Evolutionary conservation across 805 yeast species (phyloP).

Genomic region (Metschnikowia amazonensis): DNA sequence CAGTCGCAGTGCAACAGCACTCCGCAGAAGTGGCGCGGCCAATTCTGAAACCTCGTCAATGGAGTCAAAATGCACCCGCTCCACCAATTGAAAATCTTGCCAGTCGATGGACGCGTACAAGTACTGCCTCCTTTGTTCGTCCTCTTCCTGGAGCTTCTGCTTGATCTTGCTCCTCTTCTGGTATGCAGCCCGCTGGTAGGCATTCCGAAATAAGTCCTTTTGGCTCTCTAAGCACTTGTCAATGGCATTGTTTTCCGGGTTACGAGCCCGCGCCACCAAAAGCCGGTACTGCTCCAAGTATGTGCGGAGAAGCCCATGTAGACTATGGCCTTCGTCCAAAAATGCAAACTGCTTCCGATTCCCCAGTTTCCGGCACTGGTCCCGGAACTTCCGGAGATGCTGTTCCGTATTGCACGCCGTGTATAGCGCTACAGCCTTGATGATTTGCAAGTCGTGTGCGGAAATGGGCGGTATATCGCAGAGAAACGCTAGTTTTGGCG

Average conservation of each 20-base stretch:
- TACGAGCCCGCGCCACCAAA: conserved; percentile 18
- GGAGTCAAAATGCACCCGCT: conserved; percentile 61
- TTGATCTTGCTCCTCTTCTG: conserved; percentile 36
- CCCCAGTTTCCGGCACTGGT: conserved; percentile 35
- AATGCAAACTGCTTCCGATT: conserved; percentile 65
- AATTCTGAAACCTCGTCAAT: conserved; percentile 56
- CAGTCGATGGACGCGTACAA: conserved; percentile 80
- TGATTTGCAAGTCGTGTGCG: conserved; percentile 58
- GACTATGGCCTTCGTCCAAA: conserved; percentile 54
- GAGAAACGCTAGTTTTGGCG: conserved; percentile 24
- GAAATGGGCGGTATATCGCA: conserved; percentile 43
- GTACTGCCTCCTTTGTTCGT: conserved; percentile 22
- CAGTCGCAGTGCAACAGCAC: conserved; percentile 60
- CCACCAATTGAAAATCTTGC: conserved; percentile 76
- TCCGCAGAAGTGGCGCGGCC: conserved; percentile 50
- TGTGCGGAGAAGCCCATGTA: conserved; percentile 47
- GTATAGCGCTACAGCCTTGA: conserved; percentile 69
- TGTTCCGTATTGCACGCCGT: conserved; percentile 57
- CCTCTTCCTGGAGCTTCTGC: conserved; percentile 35
- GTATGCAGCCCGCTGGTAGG: conserved; percentile 57
- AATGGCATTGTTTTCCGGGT: background rate
- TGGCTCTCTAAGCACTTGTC: conserved; percentile 19
- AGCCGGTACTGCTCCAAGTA: conserved; percentile 55
- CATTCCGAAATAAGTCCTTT: conserved; percentile 39
- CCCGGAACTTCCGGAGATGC: conserved; percentile 30